A percentile compares a stretch with the other conserved stretches of the same genome.
Conservation (phyloP, 306 rosid species). For the Gleditsia sinensis region DNA sequence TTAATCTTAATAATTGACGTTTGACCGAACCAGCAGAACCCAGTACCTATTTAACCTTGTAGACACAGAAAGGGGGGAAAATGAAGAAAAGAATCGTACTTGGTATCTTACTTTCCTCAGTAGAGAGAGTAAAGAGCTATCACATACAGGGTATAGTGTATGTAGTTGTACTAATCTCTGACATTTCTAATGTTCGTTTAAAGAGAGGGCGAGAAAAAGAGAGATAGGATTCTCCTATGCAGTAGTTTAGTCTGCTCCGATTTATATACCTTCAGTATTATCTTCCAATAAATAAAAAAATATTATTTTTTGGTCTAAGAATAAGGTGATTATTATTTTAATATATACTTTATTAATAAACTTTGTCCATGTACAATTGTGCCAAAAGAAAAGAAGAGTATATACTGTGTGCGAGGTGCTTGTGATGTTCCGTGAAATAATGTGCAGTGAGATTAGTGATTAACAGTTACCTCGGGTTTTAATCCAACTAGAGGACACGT, state of each 20-base stretch:
- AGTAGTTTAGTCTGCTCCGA: not conserved
- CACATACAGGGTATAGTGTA: not conserved
- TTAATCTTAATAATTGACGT: not conserved
- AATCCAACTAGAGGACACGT: not conserved
- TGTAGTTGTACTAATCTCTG: not conserved
- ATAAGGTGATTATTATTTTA: not conserved
- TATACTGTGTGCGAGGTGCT: constrained; percentile 7
- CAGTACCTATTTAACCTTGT: not conserved
- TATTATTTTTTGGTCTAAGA: constrained; percentile 2
- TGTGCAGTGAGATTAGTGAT: constrained; percentile 15
- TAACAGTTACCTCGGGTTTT: not conserved
- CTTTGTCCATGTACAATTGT: constrained; percentile 23
- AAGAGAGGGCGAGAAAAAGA: not conserved
- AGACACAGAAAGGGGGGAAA: not conserved
- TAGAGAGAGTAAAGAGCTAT: not conserved
- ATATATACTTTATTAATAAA: too few species aligned
- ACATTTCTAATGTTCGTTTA: not conserved
- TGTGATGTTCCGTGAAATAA: constrained; percentile 34
- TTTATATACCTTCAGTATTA: constrained; percentile 14
- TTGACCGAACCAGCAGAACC: not conserved
- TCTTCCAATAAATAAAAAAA: not conserved
- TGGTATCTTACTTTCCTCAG: too few species aligned
- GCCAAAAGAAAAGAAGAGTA: not conserved
- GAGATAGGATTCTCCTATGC: not conserved
- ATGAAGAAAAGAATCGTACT: not conserved